Conservation (phyloP, 2,329 filamentous ascomycete species). For the Fusarium nodosum region DNA sequence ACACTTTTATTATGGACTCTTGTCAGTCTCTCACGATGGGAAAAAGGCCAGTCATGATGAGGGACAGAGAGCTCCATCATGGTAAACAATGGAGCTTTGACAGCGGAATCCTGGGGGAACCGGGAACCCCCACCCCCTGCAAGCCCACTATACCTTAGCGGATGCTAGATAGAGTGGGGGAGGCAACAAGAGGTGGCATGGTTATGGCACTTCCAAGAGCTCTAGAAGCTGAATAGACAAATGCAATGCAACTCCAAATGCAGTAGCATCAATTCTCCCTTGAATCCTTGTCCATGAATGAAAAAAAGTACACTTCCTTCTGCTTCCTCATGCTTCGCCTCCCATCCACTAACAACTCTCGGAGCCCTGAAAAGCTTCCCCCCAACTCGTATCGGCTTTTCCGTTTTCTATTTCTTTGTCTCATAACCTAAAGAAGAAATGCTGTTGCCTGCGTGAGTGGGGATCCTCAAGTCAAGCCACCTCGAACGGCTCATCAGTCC, state of each 20-base stretch:
- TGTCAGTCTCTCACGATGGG: slow-evolving; percentile 7
- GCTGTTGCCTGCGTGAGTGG: slow-evolving; percentile 43
- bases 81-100: slow-evolving; percentile 32
- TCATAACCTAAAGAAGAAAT: slow-evolving; percentile 24
- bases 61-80: slow-evolving; percentile 39
- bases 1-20: slow-evolving; percentile 28
- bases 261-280: not conserved
- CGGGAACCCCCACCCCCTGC: slow-evolving; percentile 38
- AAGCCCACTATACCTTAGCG: slow-evolving; percentile 32
- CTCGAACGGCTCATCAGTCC: slow-evolving; percentile 20
- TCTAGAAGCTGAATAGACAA: slow-evolving; percentile 15
- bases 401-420: slow-evolving; percentile 10
- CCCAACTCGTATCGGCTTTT: not conserved
- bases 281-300: not conserved
- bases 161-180: slow-evolving; percentile 34
- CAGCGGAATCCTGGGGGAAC: slow-evolving; percentile 24
- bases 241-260: slow-evolving; percentile 3
- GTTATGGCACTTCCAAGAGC: slow-evolving; percentile 16
- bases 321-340: slow-evolving; percentile 7
- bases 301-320: not conserved
- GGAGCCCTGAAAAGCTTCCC: slow-evolving; percentile 1
- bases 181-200: slow-evolving; percentile 9
- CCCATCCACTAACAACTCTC: not conserved
- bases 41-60: slow-evolving; percentile 36
- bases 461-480: slow-evolving; percentile 26